Base-by-base conservation (phyloP, 768 basidiomycete species). In the Boletus speciosus region DNA sequence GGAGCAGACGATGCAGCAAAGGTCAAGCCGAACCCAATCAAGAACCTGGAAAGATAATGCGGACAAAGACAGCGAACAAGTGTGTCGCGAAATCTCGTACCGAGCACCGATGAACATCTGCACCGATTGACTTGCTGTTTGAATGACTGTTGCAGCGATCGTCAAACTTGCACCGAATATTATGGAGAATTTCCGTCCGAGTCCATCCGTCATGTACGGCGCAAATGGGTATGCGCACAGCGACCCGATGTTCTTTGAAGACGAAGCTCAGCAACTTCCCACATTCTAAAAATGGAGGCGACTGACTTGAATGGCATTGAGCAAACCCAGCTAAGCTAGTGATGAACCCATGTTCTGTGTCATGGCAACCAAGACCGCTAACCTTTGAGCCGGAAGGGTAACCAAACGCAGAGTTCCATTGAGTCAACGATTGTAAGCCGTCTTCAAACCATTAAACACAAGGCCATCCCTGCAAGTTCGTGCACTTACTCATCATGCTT, bases 401-500 rank as follows among this genome's bases (percentile, higher is more conserved):
- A 54, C 62, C 53, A 54, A 73, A 73, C 6, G 70, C 69, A 19
- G 53, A 23, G 35, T 71, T 66, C 74, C 74, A 75, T 59, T 74
- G 71, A n/a, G 58, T 59, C 42, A 75, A 56, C 3, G 72, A 70
- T 42, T 75, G 73, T 40, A 74, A 51, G 47, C 73, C 71, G 43
- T 75, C 72, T 73, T 38, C 36, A n/a, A 27, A 21, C 27, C 11
- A 19, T 49, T 34, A 23, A 45, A 46, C 8, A 19, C 11, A 19
- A 6, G n/a, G 4, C 5, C 11, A 21, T n/a, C 35, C 12, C 4
- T 23, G 5, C 12, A 21, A 23, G 4, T 5, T 35, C 16, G 34
- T 15, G 58, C 65, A 44, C 27, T n/a, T 54, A 72, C 71, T 76
- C 73, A 74, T 75, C 71, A 75, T 73, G 51, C 71, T 74, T 25